Percentiles rank a stretch among this genome's conserved stretches.
phyloP scores from a whole-genome alignment of 1,284 basidiomycete species.

The Cystobasidium slooffiae region DNA sequence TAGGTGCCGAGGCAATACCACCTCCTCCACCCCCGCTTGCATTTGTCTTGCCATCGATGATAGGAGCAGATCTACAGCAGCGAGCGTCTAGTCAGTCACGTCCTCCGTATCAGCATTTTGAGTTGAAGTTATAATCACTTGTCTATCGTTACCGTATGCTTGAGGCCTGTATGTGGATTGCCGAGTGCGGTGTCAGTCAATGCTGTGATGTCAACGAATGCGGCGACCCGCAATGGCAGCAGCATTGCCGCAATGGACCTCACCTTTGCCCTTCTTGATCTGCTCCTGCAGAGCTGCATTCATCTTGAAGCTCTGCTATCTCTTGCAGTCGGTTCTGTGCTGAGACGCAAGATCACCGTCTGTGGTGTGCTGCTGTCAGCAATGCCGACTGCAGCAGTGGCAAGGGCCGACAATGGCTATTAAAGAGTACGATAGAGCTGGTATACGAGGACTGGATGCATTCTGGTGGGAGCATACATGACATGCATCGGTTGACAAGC shows the following conservation, averaged over 20 bases:
- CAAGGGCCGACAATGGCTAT: too few species aligned
- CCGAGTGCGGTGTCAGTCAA: conserved; percentile 3
- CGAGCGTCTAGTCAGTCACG: background rate
- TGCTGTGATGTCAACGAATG: background rate
- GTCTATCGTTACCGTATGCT: conserved; percentile 23
- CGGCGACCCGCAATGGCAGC: background rate
- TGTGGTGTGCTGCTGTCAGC: too few species aligned
- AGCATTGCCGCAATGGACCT: background rate
- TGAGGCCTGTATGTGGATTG: conserved; percentile 9
- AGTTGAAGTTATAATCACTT: background rate
- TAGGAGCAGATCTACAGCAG: conserved; percentile 31
- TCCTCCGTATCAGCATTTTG: background rate
- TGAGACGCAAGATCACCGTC: too few species aligned
- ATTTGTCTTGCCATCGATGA: conserved; percentile 8
- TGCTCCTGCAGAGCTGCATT: conserved; percentile 33
- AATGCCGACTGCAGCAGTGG: background rate
- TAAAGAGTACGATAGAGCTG: too few species aligned
- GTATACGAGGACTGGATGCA: too few species aligned
- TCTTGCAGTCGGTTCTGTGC: too few species aligned
- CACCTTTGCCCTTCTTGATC: conserved; percentile 36
- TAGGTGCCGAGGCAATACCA: conserved; percentile 26
- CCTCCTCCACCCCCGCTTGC: conserved; percentile 28
- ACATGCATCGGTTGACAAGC: too few species aligned
- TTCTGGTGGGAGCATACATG: too few species aligned
- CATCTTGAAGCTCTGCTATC: background rate